Evolutionary conservation across 179 eudicot genomes (phyloP).

Genomic region (Actinidia chinensis): DNA sequence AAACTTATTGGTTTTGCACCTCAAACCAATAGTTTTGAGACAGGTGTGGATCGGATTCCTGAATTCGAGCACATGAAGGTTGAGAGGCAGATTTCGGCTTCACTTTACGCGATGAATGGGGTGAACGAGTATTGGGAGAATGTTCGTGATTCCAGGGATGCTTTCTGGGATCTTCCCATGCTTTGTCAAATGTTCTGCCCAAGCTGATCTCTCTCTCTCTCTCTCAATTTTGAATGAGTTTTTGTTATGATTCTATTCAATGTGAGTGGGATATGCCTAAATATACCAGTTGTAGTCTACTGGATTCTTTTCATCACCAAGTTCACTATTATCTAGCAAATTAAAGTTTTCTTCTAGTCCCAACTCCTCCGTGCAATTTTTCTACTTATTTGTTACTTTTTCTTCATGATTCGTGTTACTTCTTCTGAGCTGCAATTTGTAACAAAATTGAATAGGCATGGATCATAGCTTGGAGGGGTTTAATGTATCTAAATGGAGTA

Average conservation of each 20-base stretch:
- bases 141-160: constrained; percentile 25
- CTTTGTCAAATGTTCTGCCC: constrained; percentile 35
- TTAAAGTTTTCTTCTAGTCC: not conserved
- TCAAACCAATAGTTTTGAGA: not conserved
- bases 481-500: no score
- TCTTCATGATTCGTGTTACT: not conserved
- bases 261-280: not conserved
- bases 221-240: constrained; percentile 9
- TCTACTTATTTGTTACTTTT: not conserved
- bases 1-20: constrained; percentile 2
- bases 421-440: no score
- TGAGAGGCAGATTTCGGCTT: constrained; percentile 52
- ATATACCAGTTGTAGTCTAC: not conserved
- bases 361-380: not conserved
- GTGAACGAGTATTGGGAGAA: constrained; percentile 40
- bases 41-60: constrained; percentile 11
- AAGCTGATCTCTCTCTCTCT: constrained; percentile 20
- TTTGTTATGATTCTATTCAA: not conserved
- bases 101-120: constrained; percentile 43
- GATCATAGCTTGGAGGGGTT: no score
- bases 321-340: not conserved
- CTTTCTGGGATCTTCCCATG: constrained; percentile 41
- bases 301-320: not conserved
- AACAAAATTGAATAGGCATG: no score
- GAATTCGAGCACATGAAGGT: constrained; percentile 41